Evolutionary conservation across 2,329 filamentous ascomycete species (phyloP), one percentile per base, ranked within the genome.

Genomic region (Nemania sp.): DNA sequence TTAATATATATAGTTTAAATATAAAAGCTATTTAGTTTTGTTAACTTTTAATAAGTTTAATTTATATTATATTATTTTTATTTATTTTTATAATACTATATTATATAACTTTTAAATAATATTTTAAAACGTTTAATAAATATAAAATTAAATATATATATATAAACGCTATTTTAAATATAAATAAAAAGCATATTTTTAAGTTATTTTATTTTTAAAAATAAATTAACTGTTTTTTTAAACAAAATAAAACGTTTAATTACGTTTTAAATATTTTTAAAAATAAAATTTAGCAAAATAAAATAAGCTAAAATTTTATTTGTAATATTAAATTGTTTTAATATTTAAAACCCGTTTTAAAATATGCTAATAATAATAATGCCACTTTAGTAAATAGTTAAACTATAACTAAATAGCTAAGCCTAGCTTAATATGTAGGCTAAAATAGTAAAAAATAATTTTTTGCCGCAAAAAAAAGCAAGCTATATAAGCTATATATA

Each of bases 1-100:
- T 57, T 57, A n/a, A n/a, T n/a, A 45, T 45, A 57, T n/a, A 29
- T 43, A 43, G 41, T n/a, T 43, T 43, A n/a, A n/a, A 6, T 4
- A 5, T 43, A 5, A 15, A 43, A 43, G 15, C 11, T 6, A 43
- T 43, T 43, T 43, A 43, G 8, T 8, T 13, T 20, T 29, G 13
- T 15, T 27, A 22, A 45, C 11, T 29, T 13, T 38, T 47, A 47
- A 47, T 29, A 29, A 57, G 10, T 7, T 57, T 22, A 20, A 57
- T 18, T 1, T 29, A 1, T 32, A 57, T 57, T 47, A 57, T 57
- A 2, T 57, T 32, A 7, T 57, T 22, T 47, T 57, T 47, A 20
- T 29, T 3, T 22, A 57, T 57, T 20, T 29, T 29, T n/a, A 57
- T 47, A 29, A 57, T 57, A 22, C 10, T 32, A 57, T 1, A 15